Conservation (phyloP, 1,284 basidiomycete species). For the Cutaneotrichosporon sp. region DNA sequence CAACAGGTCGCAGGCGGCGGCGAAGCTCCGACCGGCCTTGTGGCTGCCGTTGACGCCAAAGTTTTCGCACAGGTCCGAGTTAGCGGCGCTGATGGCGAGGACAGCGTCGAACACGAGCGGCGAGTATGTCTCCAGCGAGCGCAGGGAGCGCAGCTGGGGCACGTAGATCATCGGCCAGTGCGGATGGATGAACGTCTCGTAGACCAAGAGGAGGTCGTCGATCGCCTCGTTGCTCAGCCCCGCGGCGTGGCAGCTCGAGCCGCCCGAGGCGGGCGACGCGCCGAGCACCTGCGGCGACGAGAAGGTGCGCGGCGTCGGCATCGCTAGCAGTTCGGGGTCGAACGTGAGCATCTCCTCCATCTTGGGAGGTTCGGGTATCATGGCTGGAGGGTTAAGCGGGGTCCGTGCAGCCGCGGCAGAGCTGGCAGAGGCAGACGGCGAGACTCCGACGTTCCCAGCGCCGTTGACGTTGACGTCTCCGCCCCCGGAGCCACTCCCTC, state of each 20-base stretch:
- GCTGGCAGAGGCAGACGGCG: too few relatives aligned
- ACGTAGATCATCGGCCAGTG: constrained; percentile 27
- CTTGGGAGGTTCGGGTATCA: neutral
- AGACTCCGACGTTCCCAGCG: neutral
- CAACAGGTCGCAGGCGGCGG: constrained; percentile 18
- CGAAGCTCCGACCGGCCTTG: constrained; percentile 9
- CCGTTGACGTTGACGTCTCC: neutral
- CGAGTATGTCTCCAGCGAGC: constrained; percentile 17
- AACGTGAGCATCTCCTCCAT: constrained; percentile 5
- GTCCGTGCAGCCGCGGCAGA: neutral
- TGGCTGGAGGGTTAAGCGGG: neutral
- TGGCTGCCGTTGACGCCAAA: constrained; percentile 8
- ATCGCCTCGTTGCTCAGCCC: constrained; percentile 18
- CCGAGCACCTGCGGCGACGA: neutral
- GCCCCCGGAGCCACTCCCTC: neutral
- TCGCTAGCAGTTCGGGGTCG: neutral
- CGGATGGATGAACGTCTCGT: constrained; percentile 26
- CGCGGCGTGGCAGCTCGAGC: constrained; percentile 7
- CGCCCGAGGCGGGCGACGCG: neutral
- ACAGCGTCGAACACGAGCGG: constrained; percentile 25
- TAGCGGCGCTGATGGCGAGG: constrained; percentile 23
- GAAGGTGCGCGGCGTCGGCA: constrained; percentile 3
- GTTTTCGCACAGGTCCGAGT: constrained; percentile 11
- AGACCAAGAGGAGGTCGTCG: constrained; percentile 24
- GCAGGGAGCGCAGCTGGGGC: constrained; percentile 14